Evolutionary conservation across 495 filamentous ascomycete genomes (phyloP).

Genomic region (Penicillium silybi): DNA sequence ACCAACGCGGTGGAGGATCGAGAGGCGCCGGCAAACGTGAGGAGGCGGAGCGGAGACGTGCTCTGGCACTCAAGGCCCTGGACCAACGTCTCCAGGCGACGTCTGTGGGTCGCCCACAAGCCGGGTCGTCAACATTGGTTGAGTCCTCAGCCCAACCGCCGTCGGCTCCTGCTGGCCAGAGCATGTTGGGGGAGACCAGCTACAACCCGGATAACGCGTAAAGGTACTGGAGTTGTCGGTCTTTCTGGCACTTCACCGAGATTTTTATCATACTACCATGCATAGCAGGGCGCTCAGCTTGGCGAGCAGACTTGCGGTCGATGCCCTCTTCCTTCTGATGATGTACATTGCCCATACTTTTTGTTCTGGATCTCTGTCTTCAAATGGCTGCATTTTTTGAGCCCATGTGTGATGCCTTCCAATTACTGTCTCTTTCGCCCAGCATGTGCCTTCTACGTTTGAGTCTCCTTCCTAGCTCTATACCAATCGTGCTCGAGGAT

Average conservation of each 20-base stretch:
- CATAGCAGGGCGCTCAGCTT: background rate
- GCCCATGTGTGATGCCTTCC: conserved; percentile 1
- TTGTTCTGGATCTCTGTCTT: background rate
- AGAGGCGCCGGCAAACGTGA: conserved; percentile 61
- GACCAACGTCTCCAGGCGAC: conserved; percentile 89
- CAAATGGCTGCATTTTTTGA: background rate
- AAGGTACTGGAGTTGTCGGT: conserved; percentile 9
- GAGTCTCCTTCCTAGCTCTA: background rate
- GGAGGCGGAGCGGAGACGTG: conserved; percentile 86
- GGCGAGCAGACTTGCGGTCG: background rate
- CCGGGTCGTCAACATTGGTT: conserved; percentile 24
- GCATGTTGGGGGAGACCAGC: conserved; percentile 63
- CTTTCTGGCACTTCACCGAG: background rate
- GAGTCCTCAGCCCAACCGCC: conserved; percentile 41
- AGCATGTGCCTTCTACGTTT: background rate
- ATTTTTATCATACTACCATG: conserved; percentile 14
- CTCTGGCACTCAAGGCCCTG: conserved; percentile 82
- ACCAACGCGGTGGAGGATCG: conserved; percentile 32
- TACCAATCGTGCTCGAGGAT: conserved; percentile 3
- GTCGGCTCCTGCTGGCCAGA: conserved; percentile 31
- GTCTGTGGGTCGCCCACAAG: conserved; percentile 45
- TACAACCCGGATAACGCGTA: conserved; percentile 62
- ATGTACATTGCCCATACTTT: conserved; percentile 14
- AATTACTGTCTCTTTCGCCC: background rate
- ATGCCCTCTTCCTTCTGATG: conserved; percentile 2